Conservation (phyloP, 495 filamentous ascomycete species). For the Talaromyces borbonicus region DNA sequence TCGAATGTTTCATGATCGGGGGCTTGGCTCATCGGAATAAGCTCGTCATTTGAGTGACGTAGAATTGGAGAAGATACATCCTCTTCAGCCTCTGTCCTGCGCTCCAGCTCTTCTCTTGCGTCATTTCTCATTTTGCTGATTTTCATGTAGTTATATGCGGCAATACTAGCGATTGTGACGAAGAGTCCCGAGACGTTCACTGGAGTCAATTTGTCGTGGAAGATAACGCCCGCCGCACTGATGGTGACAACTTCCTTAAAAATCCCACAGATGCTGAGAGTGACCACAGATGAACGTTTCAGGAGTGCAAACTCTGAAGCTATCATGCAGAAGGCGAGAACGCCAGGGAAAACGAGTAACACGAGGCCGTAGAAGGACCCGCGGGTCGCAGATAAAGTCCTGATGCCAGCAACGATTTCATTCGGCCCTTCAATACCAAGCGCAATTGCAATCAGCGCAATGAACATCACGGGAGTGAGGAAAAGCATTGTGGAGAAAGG, state of each 20-base stretch:
- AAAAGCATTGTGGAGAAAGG: slow-evolving; percentile 97
- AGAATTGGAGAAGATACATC: not conserved
- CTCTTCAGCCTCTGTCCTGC: slow-evolving; percentile 2
- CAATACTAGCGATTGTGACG: slow-evolving; percentile 83
- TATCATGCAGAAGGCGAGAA: slow-evolving; percentile 94
- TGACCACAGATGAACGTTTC: slow-evolving; percentile 91
- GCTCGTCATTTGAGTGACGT: not conserved
- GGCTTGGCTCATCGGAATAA: not conserved
- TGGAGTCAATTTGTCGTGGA: slow-evolving; percentile 79
- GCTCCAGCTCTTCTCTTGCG: slow-evolving; percentile 22
- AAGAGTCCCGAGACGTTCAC: slow-evolving; percentile 82
- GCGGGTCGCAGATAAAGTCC: slow-evolving; percentile 50
- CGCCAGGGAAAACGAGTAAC: slow-evolving; percentile 80
- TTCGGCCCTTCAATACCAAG: slow-evolving; percentile 74
- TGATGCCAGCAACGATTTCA: slow-evolving; percentile 52
- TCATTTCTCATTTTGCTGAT: slow-evolving; percentile 78
- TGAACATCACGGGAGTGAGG: slow-evolving; percentile 92
- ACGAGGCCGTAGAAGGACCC: slow-evolving; percentile 46
- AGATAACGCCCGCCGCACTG: slow-evolving; percentile 74
- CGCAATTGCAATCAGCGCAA: slow-evolving; percentile 68
- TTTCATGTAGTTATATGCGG: slow-evolving; percentile 89
- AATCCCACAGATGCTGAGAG: slow-evolving; percentile 91
- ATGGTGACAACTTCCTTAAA: slow-evolving; percentile 99
- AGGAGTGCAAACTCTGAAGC: slow-evolving; percentile 91
- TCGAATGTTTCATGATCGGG: not conserved